A percentile compares a stretch with the other conserved stretches of the same genome.
Conservation (phyloP, 2,329 filamentous ascomycete species). For the Stagonosporopsis chrysanthemi region DNA sequence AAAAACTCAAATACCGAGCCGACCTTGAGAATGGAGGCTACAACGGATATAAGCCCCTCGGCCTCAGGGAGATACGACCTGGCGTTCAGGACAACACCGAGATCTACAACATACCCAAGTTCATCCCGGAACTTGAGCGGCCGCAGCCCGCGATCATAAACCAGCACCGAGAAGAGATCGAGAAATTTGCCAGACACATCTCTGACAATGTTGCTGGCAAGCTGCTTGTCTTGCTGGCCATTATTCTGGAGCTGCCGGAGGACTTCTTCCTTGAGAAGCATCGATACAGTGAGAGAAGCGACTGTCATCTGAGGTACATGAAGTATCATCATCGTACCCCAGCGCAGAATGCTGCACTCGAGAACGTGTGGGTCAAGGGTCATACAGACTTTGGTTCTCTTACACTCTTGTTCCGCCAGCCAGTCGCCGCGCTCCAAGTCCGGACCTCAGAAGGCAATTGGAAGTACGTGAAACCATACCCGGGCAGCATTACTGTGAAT, state of each 20-base stretch:
- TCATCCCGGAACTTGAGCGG: conserved; percentile 62
- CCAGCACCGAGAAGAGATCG: conserved; percentile 55
- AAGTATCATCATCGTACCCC: conserved; percentile 59
- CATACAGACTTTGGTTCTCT: conserved; percentile 65
- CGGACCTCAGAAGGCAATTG: conserved; percentile 39
- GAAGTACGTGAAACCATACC: conserved; percentile 51
- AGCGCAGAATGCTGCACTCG: conserved; percentile 54
- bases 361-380: conserved; percentile 46
- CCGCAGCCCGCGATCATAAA: conserved; percentile 50
- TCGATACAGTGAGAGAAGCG: conserved; percentile 62
- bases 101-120: conserved; percentile 67
- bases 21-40: conserved; percentile 49
- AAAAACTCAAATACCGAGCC: conserved; percentile 24
- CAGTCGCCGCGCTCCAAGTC: conserved; percentile 64
- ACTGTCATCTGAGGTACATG: conserved; percentile 69
- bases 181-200: conserved; percentile 56
- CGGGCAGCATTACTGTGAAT: conserved; percentile 50
- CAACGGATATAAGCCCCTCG: conserved; percentile 53
- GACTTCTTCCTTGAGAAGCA: conserved; percentile 63
- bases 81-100: conserved; percentile 62
- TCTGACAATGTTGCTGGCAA: conserved; percentile 53
- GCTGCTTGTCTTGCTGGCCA: conserved; percentile 61
- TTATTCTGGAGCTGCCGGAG: conserved; percentile 66
- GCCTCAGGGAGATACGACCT: conserved; percentile 40
- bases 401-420: conserved; percentile 65